A percentile compares a stretch with the other conserved stretches of the same genome.
Evolutionary conservation across 73 alveolate genomes (phyloP).

Genomic region (Urostyla sp.): DNA sequence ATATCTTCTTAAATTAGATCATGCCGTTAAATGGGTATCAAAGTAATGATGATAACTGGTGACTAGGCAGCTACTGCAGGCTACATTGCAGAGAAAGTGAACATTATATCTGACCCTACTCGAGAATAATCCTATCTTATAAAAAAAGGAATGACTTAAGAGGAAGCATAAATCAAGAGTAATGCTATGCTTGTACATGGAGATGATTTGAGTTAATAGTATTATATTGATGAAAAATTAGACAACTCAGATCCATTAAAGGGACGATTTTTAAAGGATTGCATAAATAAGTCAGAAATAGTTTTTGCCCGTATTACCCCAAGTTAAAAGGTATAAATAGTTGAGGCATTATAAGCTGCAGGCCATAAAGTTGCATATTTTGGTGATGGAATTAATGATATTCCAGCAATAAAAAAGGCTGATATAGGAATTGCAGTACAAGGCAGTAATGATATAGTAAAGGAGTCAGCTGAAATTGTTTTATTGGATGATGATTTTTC

Average conservation of each 20-base stretch:
- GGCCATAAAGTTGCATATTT: constrained; percentile 92
- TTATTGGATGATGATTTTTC: constrained; percentile 97
- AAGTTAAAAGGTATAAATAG: constrained; percentile 88
- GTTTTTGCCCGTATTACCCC: constrained; percentile 95
- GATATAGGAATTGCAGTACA: constrained; percentile 88
- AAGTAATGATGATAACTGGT: constrained; percentile 98
- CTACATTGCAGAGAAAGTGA: constrained; percentile 89
- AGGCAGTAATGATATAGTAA: constrained; percentile 99
- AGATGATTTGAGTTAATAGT: constrained; percentile 66
- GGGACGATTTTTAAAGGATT: constrained; percentile 77
- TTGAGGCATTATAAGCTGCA: constrained; percentile 87
- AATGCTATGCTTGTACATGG: constrained; percentile 87
- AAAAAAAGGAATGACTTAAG: constrained; percentile 60
- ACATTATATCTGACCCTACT: constrained; percentile 67
- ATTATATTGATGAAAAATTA: constrained; percentile 51
- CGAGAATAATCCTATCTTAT: constrained; percentile 4
- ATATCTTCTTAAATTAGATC: constrained; percentile 78
- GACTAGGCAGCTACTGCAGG: constrained; percentile 98
- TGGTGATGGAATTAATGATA: constrained; percentile 96
- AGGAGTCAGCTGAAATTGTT: constrained; percentile 99
- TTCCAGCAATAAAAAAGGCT: constrained; percentile 94
- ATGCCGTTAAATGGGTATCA: constrained; percentile 93
- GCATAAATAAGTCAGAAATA: constrained; percentile 88
- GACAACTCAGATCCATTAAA: constrained; percentile 83
- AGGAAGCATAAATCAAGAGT: constrained; percentile 70